These are phyloP conservation scores for Hypoxylon rubiginosum DNA, from an alignment of 2,329 filamentous ascomycete species.

Conservation along the genomic window DNA sequence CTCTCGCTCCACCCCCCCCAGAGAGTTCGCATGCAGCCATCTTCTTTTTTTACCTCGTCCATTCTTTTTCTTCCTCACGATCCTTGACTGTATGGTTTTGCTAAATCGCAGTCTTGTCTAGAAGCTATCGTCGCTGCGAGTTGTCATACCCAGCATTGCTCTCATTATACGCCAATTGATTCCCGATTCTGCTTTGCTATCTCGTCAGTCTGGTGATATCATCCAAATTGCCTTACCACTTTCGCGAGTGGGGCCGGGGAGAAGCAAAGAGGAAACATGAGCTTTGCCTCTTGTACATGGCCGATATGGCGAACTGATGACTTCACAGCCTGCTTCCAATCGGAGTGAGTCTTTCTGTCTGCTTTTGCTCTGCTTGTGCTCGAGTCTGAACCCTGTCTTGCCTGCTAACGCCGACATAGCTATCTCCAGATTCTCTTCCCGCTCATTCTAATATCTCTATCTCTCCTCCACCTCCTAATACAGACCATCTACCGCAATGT, in stretches of 20 bases:
- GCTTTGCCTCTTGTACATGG: slow-evolving; percentile 68
- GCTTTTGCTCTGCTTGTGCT: slow-evolving; percentile 5
- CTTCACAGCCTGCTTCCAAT: slow-evolving; percentile 72
- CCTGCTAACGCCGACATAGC: slow-evolving; percentile 59
- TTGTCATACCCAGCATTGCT: slow-evolving; percentile 20
- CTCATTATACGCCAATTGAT: slow-evolving; percentile 20
- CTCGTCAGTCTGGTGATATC: slow-evolving; percentile 38
- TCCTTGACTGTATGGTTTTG: slow-evolving; percentile 5
- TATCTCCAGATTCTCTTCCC: slow-evolving; percentile 87
- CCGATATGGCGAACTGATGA: slow-evolving; percentile 75
- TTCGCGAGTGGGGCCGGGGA: slow-evolving; percentile 39
- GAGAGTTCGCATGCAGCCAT: slow-evolving; percentile 24
- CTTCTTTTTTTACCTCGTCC: slow-evolving; percentile 31
- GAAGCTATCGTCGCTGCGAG: slow-evolving; percentile 9
- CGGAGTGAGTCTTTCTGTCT: slow-evolving; percentile 69
- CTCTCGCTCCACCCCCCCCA: slow-evolving; percentile 34
- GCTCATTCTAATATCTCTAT: slow-evolving; percentile 76
- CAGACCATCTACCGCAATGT: slow-evolving; percentile 68
- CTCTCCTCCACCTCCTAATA: slow-evolving; percentile 74
- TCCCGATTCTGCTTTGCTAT: slow-evolving; percentile 9
- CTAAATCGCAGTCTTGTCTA: slow-evolving; percentile 11
- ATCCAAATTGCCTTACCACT: slow-evolving; percentile 31
- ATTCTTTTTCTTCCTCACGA: slow-evolving; percentile 10
- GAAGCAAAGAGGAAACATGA: slow-evolving; percentile 46
- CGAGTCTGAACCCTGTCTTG: slow-evolving; percentile 11